These are phyloP conservation scores for Alternaria sp. DNA, from an alignment of 2,329 filamentous ascomycete genomes.

Conservation along the genomic window DNA sequence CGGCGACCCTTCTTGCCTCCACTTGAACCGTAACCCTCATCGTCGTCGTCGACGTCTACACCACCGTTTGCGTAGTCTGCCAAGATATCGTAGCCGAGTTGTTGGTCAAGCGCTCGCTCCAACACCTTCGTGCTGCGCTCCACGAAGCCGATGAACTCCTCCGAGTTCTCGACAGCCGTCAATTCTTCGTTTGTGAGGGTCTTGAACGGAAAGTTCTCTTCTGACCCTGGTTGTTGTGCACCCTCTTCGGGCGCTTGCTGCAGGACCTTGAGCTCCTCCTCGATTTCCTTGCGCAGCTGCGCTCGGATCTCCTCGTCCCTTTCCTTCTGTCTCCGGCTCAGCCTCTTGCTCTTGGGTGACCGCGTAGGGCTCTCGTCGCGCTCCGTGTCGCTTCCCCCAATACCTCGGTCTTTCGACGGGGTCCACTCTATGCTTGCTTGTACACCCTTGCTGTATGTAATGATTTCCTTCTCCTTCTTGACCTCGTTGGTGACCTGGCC, in stretches of 20 bases:
- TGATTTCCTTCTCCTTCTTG: slow-evolving; percentile 71
- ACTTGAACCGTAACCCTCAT: slow-evolving; percentile 72
- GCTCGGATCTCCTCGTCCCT: slow-evolving; percentile 88
- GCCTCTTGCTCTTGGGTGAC: slow-evolving; percentile 67
- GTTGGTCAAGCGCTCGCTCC: slow-evolving; percentile 90
- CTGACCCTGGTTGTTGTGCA: slow-evolving; percentile 54
- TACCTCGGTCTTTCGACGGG: slow-evolving; percentile 58
- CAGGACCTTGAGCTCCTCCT: slow-evolving; percentile 82
- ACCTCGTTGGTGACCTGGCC: slow-evolving; percentile 77
- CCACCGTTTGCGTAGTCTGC: slow-evolving; percentile 90
- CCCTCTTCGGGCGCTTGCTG: slow-evolving; percentile 54
- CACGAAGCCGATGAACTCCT: slow-evolving; percentile 94
- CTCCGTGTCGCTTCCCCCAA: slow-evolving; percentile 62
- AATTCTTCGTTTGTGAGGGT: slow-evolving; percentile 84
- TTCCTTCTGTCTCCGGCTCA: slow-evolving; percentile 80
- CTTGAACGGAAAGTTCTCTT: slow-evolving; percentile 74
- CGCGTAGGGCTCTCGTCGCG: slow-evolving; percentile 67
- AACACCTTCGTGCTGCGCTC: slow-evolving; percentile 97
- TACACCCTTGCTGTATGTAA: slow-evolving; percentile 96
- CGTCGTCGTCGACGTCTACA: slow-evolving; percentile 79
- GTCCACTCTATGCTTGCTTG: slow-evolving; percentile 84
- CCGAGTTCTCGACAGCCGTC: slow-evolving; percentile 85
- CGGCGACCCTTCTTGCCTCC: slow-evolving; percentile 74
- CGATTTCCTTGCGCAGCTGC: slow-evolving; percentile 85
- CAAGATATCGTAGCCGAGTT: slow-evolving; percentile 94